Conservation (phyloP, 2,329 filamentous ascomycete species). For the Ophiostoma quercus region DNA sequence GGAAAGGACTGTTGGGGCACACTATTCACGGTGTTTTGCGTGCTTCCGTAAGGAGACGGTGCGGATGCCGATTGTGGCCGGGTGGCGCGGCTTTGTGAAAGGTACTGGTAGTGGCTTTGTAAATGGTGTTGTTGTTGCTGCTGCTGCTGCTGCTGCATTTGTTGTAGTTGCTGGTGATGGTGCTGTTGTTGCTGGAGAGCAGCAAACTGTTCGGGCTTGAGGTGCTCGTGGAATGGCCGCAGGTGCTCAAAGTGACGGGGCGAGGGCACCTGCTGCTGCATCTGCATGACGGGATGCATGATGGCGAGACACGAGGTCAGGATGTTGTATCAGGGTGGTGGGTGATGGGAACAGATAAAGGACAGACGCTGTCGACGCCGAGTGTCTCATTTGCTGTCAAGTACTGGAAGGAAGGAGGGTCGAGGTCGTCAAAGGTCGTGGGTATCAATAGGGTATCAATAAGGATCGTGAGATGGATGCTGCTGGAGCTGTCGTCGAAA, state of each 20-base stretch:
- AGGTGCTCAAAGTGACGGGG: constrained; percentile 39
- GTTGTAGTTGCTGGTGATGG: constrained; percentile 23
- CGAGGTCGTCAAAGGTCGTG: neutral
- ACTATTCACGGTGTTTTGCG: neutral
- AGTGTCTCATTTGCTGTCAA: neutral
- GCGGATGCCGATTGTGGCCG: constrained; percentile 18
- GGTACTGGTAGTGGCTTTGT: constrained; percentile 23
- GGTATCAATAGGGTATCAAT: neutral
- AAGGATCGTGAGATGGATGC: neutral
- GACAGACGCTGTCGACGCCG: neutral
- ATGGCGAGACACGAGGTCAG: constrained; percentile 15
- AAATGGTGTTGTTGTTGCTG: constrained; percentile 19
- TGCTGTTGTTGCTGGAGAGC: constrained; percentile 27
- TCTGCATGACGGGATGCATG: constrained; percentile 47
- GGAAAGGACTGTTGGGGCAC: constrained; percentile 31
- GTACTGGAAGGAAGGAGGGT: neutral
- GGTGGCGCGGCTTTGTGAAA: constrained; percentile 22
- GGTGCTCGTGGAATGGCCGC: constrained; percentile 32
- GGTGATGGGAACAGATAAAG: neutral
- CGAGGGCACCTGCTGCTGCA: constrained; percentile 46
- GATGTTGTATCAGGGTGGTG: neutral
- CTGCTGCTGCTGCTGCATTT: constrained; percentile 25
- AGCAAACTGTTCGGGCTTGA: constrained; percentile 31
- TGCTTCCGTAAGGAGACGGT: neutral
- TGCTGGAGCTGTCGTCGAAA: constrained; percentile 6